A percentile compares a stretch with the other conserved stretches of the same genome.
These are phyloP conservation scores for Candida ovalis DNA, from an alignment of 805 yeast species.

Conservation along the genomic window DNA sequence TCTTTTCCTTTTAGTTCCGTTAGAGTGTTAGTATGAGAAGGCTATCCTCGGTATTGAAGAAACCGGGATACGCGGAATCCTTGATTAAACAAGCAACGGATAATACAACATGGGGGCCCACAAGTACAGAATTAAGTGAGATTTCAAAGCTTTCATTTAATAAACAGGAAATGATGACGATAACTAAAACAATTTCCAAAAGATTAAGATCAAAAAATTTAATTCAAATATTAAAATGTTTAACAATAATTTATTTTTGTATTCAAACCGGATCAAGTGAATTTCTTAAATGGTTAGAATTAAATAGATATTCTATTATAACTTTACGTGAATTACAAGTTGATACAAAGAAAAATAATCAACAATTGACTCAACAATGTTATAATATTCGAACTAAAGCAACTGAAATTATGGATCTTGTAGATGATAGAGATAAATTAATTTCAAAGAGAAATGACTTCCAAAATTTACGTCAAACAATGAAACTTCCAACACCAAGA, in stretches of 20 bases:
- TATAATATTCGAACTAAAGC: conserved; percentile 38
- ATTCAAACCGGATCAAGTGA: conserved; percentile 51
- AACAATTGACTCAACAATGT: conserved; percentile 20
- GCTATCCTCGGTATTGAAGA: conserved; percentile 28
- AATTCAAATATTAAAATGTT: conserved; percentile 42
- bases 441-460: conserved; percentile 38
- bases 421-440: conserved; percentile 34
- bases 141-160: conserved; percentile 44
- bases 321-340: conserved; percentile 28
- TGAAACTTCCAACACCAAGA: conserved; percentile 32
- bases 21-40: conserved; percentile 21
- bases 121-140: conserved; percentile 51
- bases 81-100: conserved; percentile 44
- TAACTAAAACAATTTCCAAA: conserved; percentile 38
- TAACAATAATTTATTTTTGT: conserved; percentile 49
- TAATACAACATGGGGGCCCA: conserved; percentile 47
- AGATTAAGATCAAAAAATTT: conserved; percentile 36
- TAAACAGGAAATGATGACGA: conserved; percentile 35
- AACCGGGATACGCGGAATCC: conserved; percentile 24
- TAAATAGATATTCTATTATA: conserved; percentile 33
- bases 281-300: conserved; percentile 45
- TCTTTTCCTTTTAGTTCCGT: background rate
- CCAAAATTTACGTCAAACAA: conserved; percentile 37
- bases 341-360: conserved; percentile 14
- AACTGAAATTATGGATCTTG: conserved; percentile 28